phyloP scores from a whole-genome alignment of 2,329 filamentous ascomycete genomes.

The Ascochyta clinopodiicola region DNA sequence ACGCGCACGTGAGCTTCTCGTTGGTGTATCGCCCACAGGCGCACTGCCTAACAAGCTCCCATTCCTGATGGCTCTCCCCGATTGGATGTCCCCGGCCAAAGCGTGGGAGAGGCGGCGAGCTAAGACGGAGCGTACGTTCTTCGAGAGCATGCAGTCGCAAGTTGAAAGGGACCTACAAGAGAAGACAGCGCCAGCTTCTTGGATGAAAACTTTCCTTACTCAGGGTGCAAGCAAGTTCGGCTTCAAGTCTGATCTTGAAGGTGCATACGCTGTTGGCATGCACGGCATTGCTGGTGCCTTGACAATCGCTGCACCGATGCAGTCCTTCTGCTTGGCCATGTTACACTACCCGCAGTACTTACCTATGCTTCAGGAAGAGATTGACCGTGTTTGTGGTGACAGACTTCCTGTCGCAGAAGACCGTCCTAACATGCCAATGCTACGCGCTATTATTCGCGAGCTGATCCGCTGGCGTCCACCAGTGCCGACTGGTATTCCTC shows the following conservation, averaged over 20 bases:
- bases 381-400: constrained; percentile 50
- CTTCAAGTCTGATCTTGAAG: constrained; percentile 53
- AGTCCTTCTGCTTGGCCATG: constrained; percentile 56
- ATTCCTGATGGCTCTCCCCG: constrained; percentile 54
- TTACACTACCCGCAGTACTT: constrained; percentile 54
- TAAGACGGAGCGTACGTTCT: constrained; percentile 53
- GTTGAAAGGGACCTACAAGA: constrained; percentile 46
- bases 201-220: constrained; percentile 52
- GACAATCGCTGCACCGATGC: constrained; percentile 56
- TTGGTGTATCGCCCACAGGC: constrained; percentile 56
- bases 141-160: constrained; percentile 53
- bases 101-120: constrained; percentile 54
- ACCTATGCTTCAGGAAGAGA: constrained; percentile 49
- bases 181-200: constrained; percentile 47
- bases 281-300: constrained; percentile 56
- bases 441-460: constrained; percentile 49
- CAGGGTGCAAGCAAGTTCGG: constrained; percentile 49
- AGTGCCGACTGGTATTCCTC: constrained; percentile 58
- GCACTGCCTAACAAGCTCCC: constrained; percentile 55
- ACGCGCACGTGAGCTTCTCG: constrained; percentile 54
- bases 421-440: constrained; percentile 48
- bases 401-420: constrained; percentile 47
- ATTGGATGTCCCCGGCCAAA: constrained; percentile 52
- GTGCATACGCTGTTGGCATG: constrained; percentile 56
- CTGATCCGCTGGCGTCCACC: constrained; percentile 54